These are phyloP conservation scores for Parathielavia hyrcaniae DNA, from an alignment of 495 filamentous ascomycete genomes.

Conservation along the genomic window DNA sequence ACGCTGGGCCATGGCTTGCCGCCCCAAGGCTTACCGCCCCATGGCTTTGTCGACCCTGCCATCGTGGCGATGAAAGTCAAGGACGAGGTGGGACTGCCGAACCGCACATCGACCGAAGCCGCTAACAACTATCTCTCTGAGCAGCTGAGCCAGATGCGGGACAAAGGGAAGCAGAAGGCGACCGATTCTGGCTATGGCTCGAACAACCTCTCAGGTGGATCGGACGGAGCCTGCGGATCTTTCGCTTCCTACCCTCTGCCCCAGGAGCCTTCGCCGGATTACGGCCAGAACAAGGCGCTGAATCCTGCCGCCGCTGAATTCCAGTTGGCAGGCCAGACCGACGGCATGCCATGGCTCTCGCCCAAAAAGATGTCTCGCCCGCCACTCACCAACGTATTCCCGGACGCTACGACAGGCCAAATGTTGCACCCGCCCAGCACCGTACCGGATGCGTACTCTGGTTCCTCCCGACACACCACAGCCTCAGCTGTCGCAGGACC, in stretches of 20 bases:
- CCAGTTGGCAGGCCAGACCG: constrained; percentile 11
- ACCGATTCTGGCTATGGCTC: constrained; percentile 23
- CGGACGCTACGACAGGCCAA: constrained; percentile 1
- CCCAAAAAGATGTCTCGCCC: constrained; percentile 24
- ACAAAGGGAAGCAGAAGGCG: neutral
- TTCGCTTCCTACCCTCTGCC: neutral
- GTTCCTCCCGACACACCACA: neutral
- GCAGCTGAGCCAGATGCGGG: neutral
- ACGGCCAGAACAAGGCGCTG: constrained; percentile 17
- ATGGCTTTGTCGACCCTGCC: constrained; percentile 14
- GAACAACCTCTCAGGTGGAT: neutral
- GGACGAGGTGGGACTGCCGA: neutral
- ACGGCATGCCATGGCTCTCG: constrained; percentile 3
- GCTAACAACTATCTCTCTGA: neutral
- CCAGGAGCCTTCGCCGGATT: neutral
- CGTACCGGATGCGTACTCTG: neutral
- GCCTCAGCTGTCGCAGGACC: neutral
- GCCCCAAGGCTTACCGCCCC: neutral
- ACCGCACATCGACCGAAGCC: neutral
- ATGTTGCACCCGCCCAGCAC: neutral
- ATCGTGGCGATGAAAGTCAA: constrained; percentile 25
- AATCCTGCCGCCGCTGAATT: constrained; percentile 33
- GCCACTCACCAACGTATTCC: constrained; percentile 25
- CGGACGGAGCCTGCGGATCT: neutral
- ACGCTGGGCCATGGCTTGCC: neutral